These are phyloP conservation scores for Podospora bellae-mahoneyi DNA, from an alignment of 495 filamentous ascomycete species.

Conservation along the genomic window DNA sequence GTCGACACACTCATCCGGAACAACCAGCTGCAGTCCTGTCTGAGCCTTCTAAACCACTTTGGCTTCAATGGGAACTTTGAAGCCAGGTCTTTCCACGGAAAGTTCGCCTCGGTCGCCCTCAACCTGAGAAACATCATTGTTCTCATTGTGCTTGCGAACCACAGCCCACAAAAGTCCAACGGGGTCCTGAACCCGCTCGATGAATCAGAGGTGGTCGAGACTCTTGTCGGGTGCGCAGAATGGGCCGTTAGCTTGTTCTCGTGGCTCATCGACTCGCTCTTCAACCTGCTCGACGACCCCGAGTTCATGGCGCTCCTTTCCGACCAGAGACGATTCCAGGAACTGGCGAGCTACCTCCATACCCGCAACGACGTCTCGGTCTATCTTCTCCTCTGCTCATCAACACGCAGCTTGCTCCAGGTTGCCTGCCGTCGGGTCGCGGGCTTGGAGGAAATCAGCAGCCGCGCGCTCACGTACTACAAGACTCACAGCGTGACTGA, in stretches of 20 bases:
- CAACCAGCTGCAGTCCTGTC: conserved; percentile 60
- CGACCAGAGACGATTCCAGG: conserved; percentile 45
- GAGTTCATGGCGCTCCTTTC: conserved; percentile 42
- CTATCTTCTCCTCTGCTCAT: conserved; percentile 67
- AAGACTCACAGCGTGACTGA: conserved; percentile 26
- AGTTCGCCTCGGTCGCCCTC: conserved; percentile 69
- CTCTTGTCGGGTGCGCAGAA: conserved; percentile 52
- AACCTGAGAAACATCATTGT: conserved; percentile 68
- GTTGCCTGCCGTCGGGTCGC: conserved; percentile 62
- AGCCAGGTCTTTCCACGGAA: conserved; percentile 58
- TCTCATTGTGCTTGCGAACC: conserved; percentile 60
- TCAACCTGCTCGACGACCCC: conserved; percentile 57
- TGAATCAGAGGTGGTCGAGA: conserved; percentile 60
- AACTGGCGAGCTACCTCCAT: conserved; percentile 45
- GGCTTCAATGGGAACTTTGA: conserved; percentile 60
- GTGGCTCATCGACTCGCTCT: conserved; percentile 65
- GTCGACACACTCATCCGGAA: conserved; percentile 65
- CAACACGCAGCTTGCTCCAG: conserved; percentile 66
- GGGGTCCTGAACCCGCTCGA: conserved; percentile 53
- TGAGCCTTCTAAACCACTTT: conserved; percentile 67
- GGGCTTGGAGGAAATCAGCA: conserved; percentile 44
- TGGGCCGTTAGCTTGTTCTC: conserved; percentile 69
- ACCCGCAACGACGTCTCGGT: conserved; percentile 54
- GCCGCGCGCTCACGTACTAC: conserved; percentile 39
- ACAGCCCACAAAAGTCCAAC: conserved; percentile 37